Evolutionary conservation across 164 flowering plant species (phyloP), one percentile per base, ranked within the genome.

Genomic region (Brasenia schreberi): DNA sequence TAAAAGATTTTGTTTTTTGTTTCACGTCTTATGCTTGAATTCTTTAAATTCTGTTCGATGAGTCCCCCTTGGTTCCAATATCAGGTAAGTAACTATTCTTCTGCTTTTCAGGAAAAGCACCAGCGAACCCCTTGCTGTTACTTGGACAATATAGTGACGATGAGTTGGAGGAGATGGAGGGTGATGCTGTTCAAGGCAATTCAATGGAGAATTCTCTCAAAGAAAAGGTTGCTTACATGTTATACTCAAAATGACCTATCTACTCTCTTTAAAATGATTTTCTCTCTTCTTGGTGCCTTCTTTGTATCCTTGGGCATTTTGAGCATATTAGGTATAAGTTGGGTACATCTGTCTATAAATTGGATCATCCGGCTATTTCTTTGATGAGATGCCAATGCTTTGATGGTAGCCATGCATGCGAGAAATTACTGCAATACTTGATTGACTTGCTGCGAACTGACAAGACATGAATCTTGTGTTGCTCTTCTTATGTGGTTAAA

Each of bases 121-220:
- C 74, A 42, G 82, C 80, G 70, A 89, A 90, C 74, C 95, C 98
- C 67, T 72, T 93, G 71, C 73, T 79, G 66, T 76, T 94, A 70
- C 96, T 94, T 71, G 97, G 89, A 66, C 99, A 94, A 70, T 94
- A 94, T 65, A 91, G 95, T 71, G 99, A 94, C 72, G 90, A 88
- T 70, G 97, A 93, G 18, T 18, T 82, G 69, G 88, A 81, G 42
- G 89, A 81, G 19, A 83, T 77, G 66, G 70, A 81, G 59, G 75
- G 53, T 67, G 67, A 74, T 64, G 73, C 43, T 19, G 69, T 45
- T 45, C 53, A 45, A 1, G 7, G 7, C 12, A 12, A 2, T 45
- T 7, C 53, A 45, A 45, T 12, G 7, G 53, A 45, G 53, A 45
- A 45, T 45, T 4, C 53, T 45, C 53, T 7, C 12, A 4, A 1